Conservation (phyloP, 2,329 filamentous ascomycete genomes). For the Ceratocystis albifundus region DNA sequence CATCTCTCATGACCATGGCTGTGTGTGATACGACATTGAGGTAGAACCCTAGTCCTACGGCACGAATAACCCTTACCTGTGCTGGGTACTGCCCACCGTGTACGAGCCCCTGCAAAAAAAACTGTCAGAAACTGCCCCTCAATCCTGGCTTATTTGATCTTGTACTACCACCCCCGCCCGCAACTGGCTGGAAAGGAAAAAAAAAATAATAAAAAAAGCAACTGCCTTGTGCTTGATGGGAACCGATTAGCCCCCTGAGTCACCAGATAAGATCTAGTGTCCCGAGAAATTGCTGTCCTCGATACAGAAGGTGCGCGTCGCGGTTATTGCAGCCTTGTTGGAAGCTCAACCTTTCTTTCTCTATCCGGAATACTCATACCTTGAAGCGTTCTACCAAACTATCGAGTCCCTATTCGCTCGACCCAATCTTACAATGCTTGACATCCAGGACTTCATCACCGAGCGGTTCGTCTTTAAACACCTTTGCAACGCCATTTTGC, state of each 20-base stretch:
- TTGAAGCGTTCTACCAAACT: not conserved
- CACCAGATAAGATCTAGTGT: not conserved
- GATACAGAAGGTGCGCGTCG: not conserved
- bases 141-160: not conserved
- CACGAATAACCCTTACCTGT: not conserved
- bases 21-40: not conserved
- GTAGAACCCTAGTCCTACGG: not conserved
- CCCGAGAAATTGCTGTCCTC: not conserved
- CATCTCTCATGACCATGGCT: not conserved
- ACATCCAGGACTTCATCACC: constrained; percentile 65
- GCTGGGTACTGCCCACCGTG: too few relatives aligned
- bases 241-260: not conserved
- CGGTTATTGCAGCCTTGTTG: not conserved
- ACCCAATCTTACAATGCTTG: constrained; percentile 46
- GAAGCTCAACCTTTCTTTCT: not conserved
- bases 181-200: not conserved
- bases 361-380: not conserved
- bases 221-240: not conserved
- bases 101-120: not conserved
- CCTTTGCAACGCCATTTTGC: not conserved
- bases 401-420: not conserved
- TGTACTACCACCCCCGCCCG: not conserved
- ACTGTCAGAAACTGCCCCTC: not conserved
- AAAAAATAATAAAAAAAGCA: constrained; percentile 7
- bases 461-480: constrained; percentile 39